phyloP scores from a whole-genome alignment of 2,329 filamentous ascomycete genomes.

The Pseudogymnoascus sp. region DNA sequence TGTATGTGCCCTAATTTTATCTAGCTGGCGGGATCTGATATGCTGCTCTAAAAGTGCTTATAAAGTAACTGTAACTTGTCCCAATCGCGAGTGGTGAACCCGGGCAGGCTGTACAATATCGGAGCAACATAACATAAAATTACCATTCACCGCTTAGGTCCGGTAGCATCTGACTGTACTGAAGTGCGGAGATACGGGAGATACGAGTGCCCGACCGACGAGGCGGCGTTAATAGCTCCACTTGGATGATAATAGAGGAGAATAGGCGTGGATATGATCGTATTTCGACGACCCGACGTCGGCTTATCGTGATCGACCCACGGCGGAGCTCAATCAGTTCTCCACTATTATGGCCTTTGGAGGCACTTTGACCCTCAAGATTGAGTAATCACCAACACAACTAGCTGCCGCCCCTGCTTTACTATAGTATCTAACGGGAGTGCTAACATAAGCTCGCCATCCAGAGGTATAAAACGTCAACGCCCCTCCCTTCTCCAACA shows the following conservation, averaged over 20 bases:
- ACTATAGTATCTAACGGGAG: neutral
- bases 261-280: neutral
- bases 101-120: neutral
- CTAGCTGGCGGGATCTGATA: neutral
- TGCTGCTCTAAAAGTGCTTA: neutral
- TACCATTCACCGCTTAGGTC: neutral
- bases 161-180: neutral
- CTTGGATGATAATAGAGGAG: neutral
- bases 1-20: neutral
- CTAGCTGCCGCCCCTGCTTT: neutral
- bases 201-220: neutral
- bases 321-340: neutral
- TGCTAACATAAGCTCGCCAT: neutral
- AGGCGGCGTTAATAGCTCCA: neutral
- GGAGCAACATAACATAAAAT: neutral
- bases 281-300: neutral
- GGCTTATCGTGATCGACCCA: neutral
- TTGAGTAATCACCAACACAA: neutral
- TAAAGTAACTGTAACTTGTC: neutral
- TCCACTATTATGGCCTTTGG: constrained; percentile 1
- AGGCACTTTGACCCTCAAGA: neutral
- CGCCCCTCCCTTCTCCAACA: neutral
- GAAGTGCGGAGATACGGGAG: neutral
- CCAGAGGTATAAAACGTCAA: neutral
- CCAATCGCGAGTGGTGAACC: neutral